Evolutionary conservation across 805 yeast species (phyloP).

Genomic region (Candida sanyiensis): DNA sequence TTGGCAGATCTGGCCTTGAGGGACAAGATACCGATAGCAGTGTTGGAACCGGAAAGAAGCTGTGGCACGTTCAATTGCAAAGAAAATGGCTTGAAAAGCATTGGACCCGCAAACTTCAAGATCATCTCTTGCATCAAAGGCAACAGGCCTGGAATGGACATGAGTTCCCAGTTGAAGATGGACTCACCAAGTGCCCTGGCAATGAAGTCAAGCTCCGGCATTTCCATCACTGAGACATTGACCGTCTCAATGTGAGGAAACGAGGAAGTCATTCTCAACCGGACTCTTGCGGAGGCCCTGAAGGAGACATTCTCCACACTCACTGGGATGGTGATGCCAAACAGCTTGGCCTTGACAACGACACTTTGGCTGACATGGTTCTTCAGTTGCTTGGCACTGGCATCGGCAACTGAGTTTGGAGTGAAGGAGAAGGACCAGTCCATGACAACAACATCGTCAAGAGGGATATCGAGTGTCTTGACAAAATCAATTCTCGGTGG

Average conservation of each 20-base stretch:
- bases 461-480: slow-evolving; percentile 85
- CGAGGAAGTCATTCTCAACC: slow-evolving; percentile 82
- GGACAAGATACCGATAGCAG: slow-evolving; percentile 83
- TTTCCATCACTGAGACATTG: slow-evolving; percentile 75
- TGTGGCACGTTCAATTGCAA: slow-evolving; percentile 92
- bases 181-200: slow-evolving; percentile 71
- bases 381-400: slow-evolving; percentile 78
- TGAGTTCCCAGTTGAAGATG: slow-evolving; percentile 80
- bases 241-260: slow-evolving; percentile 94
- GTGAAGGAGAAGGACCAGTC: slow-evolving; percentile 93
- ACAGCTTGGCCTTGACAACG: slow-evolving; percentile 71
- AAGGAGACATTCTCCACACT: slow-evolving; percentile 77
- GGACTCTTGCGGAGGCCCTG: slow-evolving; percentile 65
- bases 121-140: slow-evolving; percentile 82
- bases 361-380: slow-evolving; percentile 79
- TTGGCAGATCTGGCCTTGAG: slow-evolving; percentile 62
- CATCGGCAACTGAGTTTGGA: slow-evolving; percentile 84
- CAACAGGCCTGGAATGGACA: slow-evolving; percentile 81
- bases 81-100: slow-evolving; percentile 83
- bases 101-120: slow-evolving; percentile 80
- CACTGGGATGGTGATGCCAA: slow-evolving; percentile 78
- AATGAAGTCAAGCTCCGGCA: slow-evolving; percentile 84
- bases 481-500: slow-evolving; percentile 92
- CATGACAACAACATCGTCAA: slow-evolving; percentile 91
- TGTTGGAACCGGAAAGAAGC: slow-evolving; percentile 77